These are phyloP conservation scores for Xylaria sp. DNA, from an alignment of 2,329 filamentous ascomycete genomes.

Conservation along the genomic window DNA sequence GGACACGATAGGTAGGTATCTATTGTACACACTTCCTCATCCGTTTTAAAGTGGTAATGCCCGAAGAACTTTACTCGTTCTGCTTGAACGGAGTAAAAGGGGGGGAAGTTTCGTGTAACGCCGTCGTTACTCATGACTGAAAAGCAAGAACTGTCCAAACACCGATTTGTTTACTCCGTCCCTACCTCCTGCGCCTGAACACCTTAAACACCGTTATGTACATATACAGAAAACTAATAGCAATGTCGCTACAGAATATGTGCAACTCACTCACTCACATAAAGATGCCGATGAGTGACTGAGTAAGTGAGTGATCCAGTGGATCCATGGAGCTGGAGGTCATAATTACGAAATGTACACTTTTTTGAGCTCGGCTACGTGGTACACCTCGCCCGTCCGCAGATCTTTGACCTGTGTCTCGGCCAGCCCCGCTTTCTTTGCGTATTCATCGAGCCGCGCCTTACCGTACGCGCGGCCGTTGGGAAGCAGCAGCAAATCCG, in stretches of 20 bases:
- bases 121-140: background rate
- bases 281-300: background rate
- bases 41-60: too few relatives aligned
- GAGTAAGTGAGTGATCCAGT: background rate
- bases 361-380: constrained; percentile 75
- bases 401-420: constrained; percentile 79
- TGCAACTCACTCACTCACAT: too few relatives aligned
- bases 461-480: constrained; percentile 88
- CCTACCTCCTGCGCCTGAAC: too few relatives aligned
- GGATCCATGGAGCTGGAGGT: background rate
- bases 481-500: constrained; percentile 85
- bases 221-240: background rate
- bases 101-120: too few relatives aligned
- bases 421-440: constrained; percentile 79
- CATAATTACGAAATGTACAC: constrained; percentile 81
- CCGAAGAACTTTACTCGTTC: too few relatives aligned
- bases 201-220: background rate
- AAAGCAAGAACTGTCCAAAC: background rate
- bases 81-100: too few relatives aligned
- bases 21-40: too few relatives aligned
- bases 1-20: too few relatives aligned
- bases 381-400: constrained; percentile 76
- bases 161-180: background rate
- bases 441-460: constrained; percentile 77
- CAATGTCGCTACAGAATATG: background rate